Percentiles rank a stretch among this genome's conserved stretches.
These are phyloP conservation scores for Metschnikowia reukaufii DNA, from an alignment of 805 yeast genomes.

Conservation along the genomic window DNA sequence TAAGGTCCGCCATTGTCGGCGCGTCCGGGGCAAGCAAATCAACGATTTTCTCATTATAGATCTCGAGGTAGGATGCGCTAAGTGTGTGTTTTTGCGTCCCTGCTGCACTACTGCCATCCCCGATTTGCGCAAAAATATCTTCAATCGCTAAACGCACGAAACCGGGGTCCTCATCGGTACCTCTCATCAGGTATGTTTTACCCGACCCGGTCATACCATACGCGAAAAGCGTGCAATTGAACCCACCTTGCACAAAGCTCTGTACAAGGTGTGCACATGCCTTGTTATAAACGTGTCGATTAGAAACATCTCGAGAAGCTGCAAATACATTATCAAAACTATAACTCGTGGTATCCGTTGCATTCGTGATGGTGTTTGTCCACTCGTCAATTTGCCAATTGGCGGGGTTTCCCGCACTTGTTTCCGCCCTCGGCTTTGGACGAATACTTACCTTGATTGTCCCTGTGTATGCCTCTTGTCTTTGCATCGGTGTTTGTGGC, in stretches of 20 bases:
- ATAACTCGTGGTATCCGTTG: constrained; percentile 60
- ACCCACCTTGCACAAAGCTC: constrained; percentile 64
- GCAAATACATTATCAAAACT: constrained; percentile 78
- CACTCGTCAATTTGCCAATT: constrained; percentile 48
- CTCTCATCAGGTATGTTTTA: constrained; percentile 85
- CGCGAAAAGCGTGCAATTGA: constrained; percentile 86
- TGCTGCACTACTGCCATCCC: background rate
- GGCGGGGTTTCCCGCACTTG: constrained; percentile 25
- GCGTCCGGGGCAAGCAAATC: constrained; percentile 44
- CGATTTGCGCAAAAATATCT: constrained; percentile 52
- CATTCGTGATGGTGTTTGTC: constrained; percentile 42
- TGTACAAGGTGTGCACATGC: constrained; percentile 54
- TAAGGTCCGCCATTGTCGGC: constrained; percentile 51
- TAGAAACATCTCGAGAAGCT: constrained; percentile 44
- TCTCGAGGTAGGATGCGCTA: constrained; percentile 74
- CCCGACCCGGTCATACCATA: constrained; percentile 96
- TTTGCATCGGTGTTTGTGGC: constrained; percentile 39
- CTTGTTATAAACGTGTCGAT: constrained; percentile 58
- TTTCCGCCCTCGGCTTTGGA: constrained; percentile 58
- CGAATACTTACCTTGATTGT: constrained; percentile 75
- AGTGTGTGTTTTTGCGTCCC: constrained; percentile 43
- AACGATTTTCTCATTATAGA: constrained; percentile 82
- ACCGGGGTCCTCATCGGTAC: constrained; percentile 62
- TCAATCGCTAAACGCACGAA: constrained; percentile 67
- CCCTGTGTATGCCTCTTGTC: constrained; percentile 56